Percentiles rank a stretch among this genome's conserved stretches.
Conservation (phyloP, 164 flowering plant species). For the Buxus sempervirens region DNA sequence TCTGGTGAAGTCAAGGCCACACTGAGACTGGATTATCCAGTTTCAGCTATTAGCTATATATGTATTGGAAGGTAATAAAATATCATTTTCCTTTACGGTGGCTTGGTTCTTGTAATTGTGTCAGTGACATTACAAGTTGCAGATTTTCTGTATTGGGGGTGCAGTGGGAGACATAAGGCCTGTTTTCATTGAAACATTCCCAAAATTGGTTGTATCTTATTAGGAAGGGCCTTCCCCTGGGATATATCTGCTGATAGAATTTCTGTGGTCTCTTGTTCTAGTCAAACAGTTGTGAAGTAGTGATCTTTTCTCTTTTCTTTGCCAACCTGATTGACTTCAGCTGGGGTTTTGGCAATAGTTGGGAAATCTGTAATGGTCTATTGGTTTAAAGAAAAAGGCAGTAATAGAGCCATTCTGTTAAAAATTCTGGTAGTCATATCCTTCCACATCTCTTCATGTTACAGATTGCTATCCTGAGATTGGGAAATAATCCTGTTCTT, state of each 20-base stretch:
- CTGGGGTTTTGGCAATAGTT: background rate
- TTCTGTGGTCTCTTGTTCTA: conserved; percentile 42
- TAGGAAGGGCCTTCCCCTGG: conserved; percentile 89
- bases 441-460: no score
- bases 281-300: conserved; percentile 31
- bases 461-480: no score
- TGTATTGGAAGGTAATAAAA: conserved; percentile 58
- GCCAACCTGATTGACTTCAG: background rate
- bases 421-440: no score
- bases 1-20: conserved; percentile 63
- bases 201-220: conserved; percentile 56
- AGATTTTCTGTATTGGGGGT: conserved; percentile 50
- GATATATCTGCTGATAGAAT: conserved; percentile 59
- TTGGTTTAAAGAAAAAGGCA: background rate
- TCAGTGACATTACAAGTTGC: conserved; percentile 15
- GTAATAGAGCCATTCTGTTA: background rate
- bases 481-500: no score
- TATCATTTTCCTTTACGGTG: background rate
- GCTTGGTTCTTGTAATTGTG: background rate
- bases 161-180: conserved; percentile 65
- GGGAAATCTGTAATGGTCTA: background rate
- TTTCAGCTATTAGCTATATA: conserved; percentile 40
- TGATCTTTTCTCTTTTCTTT: background rate
- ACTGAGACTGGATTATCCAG: conserved; percentile 50
- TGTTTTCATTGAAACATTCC: conserved; percentile 61